phyloP scores from a whole-genome alignment of 2,329 filamentous ascomycete species.

The Biscogniauxia sp. region DNA sequence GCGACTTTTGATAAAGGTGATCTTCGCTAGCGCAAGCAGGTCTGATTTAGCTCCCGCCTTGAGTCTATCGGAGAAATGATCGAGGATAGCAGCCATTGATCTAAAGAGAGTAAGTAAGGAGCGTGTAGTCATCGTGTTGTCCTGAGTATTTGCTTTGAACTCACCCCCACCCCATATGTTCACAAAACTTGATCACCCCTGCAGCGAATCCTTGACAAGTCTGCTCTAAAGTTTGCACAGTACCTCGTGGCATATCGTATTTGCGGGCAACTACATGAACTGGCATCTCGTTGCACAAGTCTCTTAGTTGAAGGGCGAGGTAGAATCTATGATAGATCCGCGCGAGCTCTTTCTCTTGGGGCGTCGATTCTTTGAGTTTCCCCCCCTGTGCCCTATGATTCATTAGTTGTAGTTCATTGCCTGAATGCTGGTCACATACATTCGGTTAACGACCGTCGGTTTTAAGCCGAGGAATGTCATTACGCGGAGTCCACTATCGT shows the following conservation, averaged over 20 bases:
- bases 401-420: constrained; percentile 8
- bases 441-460: constrained; percentile 62
- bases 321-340: constrained; percentile 72
- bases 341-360: constrained; percentile 57
- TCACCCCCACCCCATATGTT: constrained; percentile 71
- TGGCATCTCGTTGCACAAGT: constrained; percentile 74
- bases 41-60: constrained; percentile 71
- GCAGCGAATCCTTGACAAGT: constrained; percentile 76
- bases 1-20: constrained; percentile 74
- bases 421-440: constrained; percentile 44
- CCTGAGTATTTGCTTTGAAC: constrained; percentile 18
- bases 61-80: constrained; percentile 73
- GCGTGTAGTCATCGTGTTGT: background rate
- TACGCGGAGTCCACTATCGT: constrained; percentile 69
- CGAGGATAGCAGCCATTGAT: constrained; percentile 67
- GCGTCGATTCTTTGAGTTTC: constrained; percentile 59
- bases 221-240: constrained; percentile 69
- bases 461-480: constrained; percentile 67
- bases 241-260: constrained; percentile 67
- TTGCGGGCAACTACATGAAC: constrained; percentile 67
- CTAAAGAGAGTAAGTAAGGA: constrained; percentile 35
- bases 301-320: constrained; percentile 72
- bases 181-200: constrained; percentile 76
- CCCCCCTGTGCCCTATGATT: constrained; percentile 62
- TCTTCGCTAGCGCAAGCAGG: constrained; percentile 66